Evolutionary conservation across 441 rosid species (phyloP).

Genomic region (Rhodomyrtus psidioides): DNA sequence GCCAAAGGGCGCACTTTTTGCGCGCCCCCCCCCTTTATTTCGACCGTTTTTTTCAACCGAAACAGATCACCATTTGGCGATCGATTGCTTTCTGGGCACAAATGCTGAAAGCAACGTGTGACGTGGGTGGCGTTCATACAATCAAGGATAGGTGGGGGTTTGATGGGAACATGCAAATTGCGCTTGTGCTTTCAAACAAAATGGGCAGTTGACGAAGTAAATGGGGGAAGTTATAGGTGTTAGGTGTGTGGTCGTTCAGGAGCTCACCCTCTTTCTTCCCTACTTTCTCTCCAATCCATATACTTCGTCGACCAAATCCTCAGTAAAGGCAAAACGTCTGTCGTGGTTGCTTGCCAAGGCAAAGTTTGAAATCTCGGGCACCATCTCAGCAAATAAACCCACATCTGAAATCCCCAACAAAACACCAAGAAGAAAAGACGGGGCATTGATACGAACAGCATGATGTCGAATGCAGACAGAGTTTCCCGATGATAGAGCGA

Average conservation of each 20-base stretch:
- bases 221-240: not conserved
- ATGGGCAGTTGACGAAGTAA: not conserved
- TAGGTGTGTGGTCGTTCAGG: not conserved
- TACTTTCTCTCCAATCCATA: not conserved
- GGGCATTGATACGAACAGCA: not conserved
- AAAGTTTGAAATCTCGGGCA: not conserved
- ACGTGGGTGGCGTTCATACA: not conserved
- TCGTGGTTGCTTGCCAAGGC: not conserved
- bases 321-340: not conserved
- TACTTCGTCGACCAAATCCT: not conserved
- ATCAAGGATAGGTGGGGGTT: not conserved
- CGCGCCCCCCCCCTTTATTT: not conserved
- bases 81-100: not conserved
- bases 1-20: not conserved
- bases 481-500: not conserved
- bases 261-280: not conserved
- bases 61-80: not conserved
- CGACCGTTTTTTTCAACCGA: not conserved
- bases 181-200: not conserved
- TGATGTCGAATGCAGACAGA: not conserved
- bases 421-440: not conserved
- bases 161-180: not conserved
- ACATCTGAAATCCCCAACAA: not conserved
- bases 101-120: not conserved
- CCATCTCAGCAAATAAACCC: not conserved